Evolutionary conservation across 2,329 filamentous ascomycete genomes (phyloP).

Genomic region (Neospermospora avenae): DNA sequence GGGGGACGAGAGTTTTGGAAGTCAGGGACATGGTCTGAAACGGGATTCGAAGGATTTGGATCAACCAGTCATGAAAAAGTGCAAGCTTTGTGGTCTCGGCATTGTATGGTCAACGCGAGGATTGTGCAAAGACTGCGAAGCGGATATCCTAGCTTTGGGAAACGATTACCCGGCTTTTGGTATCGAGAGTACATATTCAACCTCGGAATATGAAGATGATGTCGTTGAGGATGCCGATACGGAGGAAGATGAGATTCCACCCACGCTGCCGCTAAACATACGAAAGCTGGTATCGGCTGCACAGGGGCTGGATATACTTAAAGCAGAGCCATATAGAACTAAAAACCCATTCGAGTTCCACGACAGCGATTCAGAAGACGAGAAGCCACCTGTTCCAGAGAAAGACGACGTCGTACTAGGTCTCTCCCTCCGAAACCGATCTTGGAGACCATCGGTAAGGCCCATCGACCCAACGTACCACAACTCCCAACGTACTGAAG

Average conservation of each 20-base stretch:
- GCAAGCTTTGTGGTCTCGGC: not conserved
- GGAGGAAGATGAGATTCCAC: conserved; percentile 10
- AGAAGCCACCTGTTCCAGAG: not conserved
- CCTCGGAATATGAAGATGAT: conserved; percentile 14
- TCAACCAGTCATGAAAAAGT: not conserved
- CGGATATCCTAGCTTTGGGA: not conserved
- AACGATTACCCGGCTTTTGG: not conserved
- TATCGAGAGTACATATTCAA: not conserved
- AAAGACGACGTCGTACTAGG: not conserved
- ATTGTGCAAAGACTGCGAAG: not conserved
- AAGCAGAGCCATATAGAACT: too few relatives aligned
- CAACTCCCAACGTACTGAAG: not conserved
- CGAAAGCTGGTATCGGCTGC: not conserved
- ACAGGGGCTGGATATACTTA: not conserved
- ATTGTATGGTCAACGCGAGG: not conserved
- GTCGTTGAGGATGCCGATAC: not conserved
- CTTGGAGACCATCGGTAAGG: not conserved
- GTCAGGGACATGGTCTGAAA: not conserved
- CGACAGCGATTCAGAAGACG: not conserved
- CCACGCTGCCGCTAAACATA: conserved; percentile 18
- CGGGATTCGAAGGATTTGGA: not conserved
- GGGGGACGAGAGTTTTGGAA: not conserved
- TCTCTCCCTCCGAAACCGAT: not conserved
- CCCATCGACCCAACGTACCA: not conserved
- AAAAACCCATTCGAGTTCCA: not conserved